phyloP scores from a whole-genome alignment of 176 grass and related monocot genomes.

The Rhynchospora tenuis region DNA sequence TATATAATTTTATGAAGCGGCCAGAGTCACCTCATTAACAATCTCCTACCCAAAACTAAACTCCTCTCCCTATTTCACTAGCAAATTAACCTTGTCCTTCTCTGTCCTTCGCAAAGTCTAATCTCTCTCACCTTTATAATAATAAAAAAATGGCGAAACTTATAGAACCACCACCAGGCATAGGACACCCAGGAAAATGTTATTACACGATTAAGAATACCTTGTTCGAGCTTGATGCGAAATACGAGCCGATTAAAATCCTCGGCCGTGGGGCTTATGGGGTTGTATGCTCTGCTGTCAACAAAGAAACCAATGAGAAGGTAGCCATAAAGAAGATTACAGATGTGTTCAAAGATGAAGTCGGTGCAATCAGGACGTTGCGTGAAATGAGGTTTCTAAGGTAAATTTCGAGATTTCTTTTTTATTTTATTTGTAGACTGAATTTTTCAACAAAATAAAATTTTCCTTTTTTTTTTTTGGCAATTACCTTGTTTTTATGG shows the following conservation, averaged over 20 bases:
- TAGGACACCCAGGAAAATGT: slow-evolving; percentile 36
- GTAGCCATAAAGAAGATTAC: slow-evolving; percentile 42
- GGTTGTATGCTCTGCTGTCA: slow-evolving; percentile 39
- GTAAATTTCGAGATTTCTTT: not conserved
- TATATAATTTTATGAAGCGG: too few species aligned
- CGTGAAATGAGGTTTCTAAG: slow-evolving; percentile 35
- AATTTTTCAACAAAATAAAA: too few species aligned
- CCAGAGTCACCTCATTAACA: too few species aligned
- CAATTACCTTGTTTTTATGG: too few species aligned
- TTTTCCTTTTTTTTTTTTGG: too few species aligned
- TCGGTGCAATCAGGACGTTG: slow-evolving; percentile 34
- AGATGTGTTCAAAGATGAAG: slow-evolving; percentile 32
- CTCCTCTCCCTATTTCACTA: too few species aligned
- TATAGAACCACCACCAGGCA: slow-evolving; percentile 37
- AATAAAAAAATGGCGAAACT: slow-evolving; percentile 29
- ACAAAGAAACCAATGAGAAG: slow-evolving; percentile 37
- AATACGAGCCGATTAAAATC: slow-evolving; percentile 37
- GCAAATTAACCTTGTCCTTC: too few species aligned
- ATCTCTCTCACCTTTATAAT: not conserved
- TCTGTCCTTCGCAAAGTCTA: too few species aligned
- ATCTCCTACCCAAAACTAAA: too few species aligned
- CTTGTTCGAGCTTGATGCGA: slow-evolving; percentile 35
- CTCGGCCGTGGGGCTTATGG: slow-evolving; percentile 40
- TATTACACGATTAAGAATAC: slow-evolving; percentile 45
- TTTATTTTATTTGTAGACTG: not conserved